Evolutionary conservation across 495 filamentous ascomycete genomes (phyloP).

Genomic region (Penicillium soppii): DNA sequence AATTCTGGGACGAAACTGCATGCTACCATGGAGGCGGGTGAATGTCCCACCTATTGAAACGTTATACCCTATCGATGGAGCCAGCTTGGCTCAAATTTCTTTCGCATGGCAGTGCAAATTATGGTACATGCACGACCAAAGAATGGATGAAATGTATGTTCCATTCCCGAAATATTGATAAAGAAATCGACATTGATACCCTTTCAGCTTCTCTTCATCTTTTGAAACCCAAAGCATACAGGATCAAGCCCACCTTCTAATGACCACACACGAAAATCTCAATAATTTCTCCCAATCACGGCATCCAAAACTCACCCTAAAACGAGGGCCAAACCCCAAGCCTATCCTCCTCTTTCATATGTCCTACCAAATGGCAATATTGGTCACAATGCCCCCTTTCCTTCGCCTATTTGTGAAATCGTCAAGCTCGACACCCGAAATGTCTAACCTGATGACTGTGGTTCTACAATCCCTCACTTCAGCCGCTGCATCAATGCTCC

Average conservation of each 20-base stretch:
- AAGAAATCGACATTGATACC: not conserved
- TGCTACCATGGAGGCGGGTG: constrained; percentile 9
- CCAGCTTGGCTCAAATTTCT: constrained; percentile 1
- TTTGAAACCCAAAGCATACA: not conserved
- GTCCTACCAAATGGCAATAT: constrained; percentile 11
- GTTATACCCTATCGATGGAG: not conserved
- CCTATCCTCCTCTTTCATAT: constrained; percentile 11
- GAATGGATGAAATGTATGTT: constrained; percentile 14
- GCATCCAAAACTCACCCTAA: not conserved
- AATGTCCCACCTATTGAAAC: constrained; percentile 9
- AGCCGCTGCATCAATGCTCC: constrained; percentile 10
- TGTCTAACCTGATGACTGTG: not conserved
- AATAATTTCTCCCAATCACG: not conserved
- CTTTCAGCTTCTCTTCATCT: not conserved
- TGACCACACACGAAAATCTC: not conserved
- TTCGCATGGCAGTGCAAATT: constrained; percentile 16
- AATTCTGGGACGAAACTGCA: constrained; percentile 10
- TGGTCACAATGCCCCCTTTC: constrained; percentile 11
- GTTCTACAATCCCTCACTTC: constrained; percentile 7
- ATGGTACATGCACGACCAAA: constrained; percentile 14
- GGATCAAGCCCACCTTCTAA: not conserved
- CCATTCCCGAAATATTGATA: not conserved
- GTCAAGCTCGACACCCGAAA: not conserved
- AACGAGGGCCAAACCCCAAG: not conserved
- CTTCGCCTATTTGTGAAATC: not conserved